Conservation (phyloP, 768 basidiomycete species). For the Russula sp. region DNA sequence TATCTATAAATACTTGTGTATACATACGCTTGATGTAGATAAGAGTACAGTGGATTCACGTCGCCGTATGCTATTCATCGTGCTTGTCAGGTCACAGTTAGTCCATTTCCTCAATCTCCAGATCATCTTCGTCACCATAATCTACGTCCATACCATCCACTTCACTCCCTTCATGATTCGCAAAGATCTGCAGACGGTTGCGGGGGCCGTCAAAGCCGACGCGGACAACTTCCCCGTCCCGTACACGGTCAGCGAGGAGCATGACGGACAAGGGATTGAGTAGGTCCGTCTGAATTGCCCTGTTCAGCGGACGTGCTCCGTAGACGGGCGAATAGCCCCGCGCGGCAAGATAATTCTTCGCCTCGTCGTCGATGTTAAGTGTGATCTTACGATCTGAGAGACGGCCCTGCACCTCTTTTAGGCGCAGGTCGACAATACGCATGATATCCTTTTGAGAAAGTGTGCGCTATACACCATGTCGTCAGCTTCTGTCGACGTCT, state of each 20-base stretch:
- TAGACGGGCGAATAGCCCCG: slow-evolving; percentile 76
- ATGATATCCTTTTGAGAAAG: slow-evolving; percentile 71
- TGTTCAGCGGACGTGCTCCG: slow-evolving; percentile 88
- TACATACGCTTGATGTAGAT: too few species aligned
- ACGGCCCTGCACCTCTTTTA: slow-evolving; percentile 79
- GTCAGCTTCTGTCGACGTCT: slow-evolving; percentile 30
- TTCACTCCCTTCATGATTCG: slow-evolving; percentile 67
- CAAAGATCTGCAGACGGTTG: slow-evolving; percentile 69
- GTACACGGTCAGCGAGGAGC: slow-evolving; percentile 74
- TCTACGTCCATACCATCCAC: slow-evolving; percentile 54
- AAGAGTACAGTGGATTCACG: too few species aligned
- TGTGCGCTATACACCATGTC: slow-evolving; percentile 48
- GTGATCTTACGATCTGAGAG: slow-evolving; percentile 74
- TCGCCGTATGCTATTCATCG: not conserved
- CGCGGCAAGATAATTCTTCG: slow-evolving; percentile 68
- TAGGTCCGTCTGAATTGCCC: slow-evolving; percentile 86
- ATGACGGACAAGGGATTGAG: slow-evolving; percentile 84
- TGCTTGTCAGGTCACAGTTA: slow-evolving; percentile 21
- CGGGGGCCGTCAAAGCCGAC: slow-evolving; percentile 75
- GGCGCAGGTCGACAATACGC: slow-evolving; percentile 82
- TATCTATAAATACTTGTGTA: too few species aligned
- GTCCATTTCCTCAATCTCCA: slow-evolving; percentile 69
- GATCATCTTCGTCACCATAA: slow-evolving; percentile 46
- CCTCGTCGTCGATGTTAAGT: slow-evolving; percentile 66
- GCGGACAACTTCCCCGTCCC: slow-evolving; percentile 70